These are phyloP conservation scores for Phytopythium mirpurense DNA, from an alignment of 352 stramenopile species.

Conservation along the genomic window DNA sequence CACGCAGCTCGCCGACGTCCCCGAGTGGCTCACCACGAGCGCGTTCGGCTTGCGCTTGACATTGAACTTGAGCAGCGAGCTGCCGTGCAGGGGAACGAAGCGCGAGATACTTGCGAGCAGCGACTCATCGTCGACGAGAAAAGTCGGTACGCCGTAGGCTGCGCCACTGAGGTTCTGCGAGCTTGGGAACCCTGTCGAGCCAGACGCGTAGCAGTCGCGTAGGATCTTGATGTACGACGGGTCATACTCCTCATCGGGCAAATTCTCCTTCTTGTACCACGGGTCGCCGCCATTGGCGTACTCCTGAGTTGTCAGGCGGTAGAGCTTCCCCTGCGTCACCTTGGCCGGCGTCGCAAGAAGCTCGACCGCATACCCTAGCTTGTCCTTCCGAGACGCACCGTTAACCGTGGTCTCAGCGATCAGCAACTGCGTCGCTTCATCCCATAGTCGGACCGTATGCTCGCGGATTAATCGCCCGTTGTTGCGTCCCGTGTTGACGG, in stretches of 20 bases:
- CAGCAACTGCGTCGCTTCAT: conserved; percentile 70
- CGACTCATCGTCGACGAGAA: conserved; percentile 76
- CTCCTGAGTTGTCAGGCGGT: conserved; percentile 82
- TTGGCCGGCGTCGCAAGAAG: conserved; percentile 43
- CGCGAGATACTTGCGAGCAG: conserved; percentile 51
- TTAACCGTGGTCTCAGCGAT: conserved; percentile 61
- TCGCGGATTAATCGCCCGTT: conserved; percentile 56
- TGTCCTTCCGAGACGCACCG: conserved; percentile 60
- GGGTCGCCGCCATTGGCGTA: conserved; percentile 84
- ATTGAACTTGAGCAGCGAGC: conserved; percentile 55
- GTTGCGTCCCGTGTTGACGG: conserved; percentile 67
- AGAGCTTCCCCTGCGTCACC: conserved; percentile 80
- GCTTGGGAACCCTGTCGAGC: conserved; percentile 75
- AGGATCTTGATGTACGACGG: conserved; percentile 84
- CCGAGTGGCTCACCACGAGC: conserved; percentile 69
- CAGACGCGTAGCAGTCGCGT: conserved; percentile 81
- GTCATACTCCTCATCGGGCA: conserved; percentile 85
- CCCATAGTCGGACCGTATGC: conserved; percentile 78
- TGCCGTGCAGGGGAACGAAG: conserved; percentile 58
- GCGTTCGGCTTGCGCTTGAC: conserved; percentile 52
- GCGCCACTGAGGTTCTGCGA: conserved; percentile 83
- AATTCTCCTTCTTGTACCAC: conserved; percentile 89
- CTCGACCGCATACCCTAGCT: conserved; percentile 72
- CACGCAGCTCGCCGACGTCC: conserved; percentile 50
- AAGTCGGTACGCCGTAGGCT: conserved; percentile 82